These are phyloP conservation scores for Suillus fuscotomentosus DNA, from an alignment of 768 basidiomycete species.

Conservation along the genomic window DNA sequence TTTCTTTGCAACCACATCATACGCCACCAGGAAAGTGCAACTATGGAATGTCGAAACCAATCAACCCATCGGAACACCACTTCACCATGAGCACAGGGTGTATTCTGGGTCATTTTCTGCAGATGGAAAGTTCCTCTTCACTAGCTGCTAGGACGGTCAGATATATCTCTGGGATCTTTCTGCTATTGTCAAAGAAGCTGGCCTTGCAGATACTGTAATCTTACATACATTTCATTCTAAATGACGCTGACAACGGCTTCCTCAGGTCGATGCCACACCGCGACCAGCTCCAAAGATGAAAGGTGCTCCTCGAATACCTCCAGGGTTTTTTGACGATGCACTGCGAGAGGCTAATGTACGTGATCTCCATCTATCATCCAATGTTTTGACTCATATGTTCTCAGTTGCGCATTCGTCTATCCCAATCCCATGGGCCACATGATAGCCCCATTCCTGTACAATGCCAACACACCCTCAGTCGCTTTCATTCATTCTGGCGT, in stretches of 20 bases:
- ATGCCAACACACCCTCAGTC: neutral
- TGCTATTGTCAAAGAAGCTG: neutral
- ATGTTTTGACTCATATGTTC: too few relatives aligned
- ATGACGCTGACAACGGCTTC: too few relatives aligned
- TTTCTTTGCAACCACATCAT: neutral
- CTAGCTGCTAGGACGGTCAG: neutral
- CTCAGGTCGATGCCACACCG: too few relatives aligned
- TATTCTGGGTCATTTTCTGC: neutral
- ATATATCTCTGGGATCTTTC: neutral
- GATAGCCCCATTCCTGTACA: neutral
- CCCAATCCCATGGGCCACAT: neutral
- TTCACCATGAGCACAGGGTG: neutral
- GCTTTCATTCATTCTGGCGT: neutral
- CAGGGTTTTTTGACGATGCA: too few relatives aligned
- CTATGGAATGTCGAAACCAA: neutral
- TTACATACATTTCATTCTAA: neutral
- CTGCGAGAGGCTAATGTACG: too few relatives aligned
- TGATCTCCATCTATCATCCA: too few relatives aligned
- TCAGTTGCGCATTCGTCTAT: too few relatives aligned
- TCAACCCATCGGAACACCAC: neutral
- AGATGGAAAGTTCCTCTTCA: neutral
- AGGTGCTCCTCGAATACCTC: too few relatives aligned
- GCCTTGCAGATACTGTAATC: neutral
- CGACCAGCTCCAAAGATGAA: too few relatives aligned
- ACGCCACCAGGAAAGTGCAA: neutral